A percentile compares a stretch with the other conserved stretches of the same genome.
These are phyloP conservation scores for Zoysia matrella DNA, from an alignment of 202 grass and related monocot species.

Conservation along the genomic window DNA sequence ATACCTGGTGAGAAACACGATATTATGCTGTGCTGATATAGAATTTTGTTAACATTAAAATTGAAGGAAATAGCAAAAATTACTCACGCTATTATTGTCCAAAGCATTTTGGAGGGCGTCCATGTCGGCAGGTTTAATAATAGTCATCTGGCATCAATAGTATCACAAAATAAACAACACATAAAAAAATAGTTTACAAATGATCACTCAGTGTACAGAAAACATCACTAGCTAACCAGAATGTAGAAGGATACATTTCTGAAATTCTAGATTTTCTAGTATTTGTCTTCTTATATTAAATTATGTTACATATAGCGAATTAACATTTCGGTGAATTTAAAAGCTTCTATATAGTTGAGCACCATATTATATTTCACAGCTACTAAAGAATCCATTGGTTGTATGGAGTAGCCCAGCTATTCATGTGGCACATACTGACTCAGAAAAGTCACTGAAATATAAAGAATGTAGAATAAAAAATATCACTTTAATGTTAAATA, in stretches of 20 bases:
- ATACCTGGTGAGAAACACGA: slow-evolving; percentile 65
- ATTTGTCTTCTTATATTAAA: background rate
- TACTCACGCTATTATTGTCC: slow-evolving; percentile 82
- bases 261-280: background rate
- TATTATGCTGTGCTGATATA: slow-evolving; percentile 25
- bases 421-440: background rate
- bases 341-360: slow-evolving; percentile 8
- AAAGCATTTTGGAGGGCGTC: slow-evolving; percentile 76
- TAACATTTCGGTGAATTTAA: background rate
- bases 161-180: background rate
- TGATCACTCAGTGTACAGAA: no score
- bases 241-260: background rate
- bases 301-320: background rate
- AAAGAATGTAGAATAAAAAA: background rate
- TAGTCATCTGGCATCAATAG: slow-evolving; percentile 76
- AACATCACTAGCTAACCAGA: background rate
- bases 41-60: background rate
- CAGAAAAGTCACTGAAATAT: slow-evolving; percentile 4
- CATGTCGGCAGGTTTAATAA: slow-evolving; percentile 95
- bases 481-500: background rate
- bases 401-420: background rate
- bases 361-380: background rate
- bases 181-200: no score
- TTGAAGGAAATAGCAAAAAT: slow-evolving; percentile 8
- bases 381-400: background rate